Evolutionary conservation across 2,329 filamentous ascomycete genomes (phyloP).

Genomic region (Trichoderma arundinaceum): DNA sequence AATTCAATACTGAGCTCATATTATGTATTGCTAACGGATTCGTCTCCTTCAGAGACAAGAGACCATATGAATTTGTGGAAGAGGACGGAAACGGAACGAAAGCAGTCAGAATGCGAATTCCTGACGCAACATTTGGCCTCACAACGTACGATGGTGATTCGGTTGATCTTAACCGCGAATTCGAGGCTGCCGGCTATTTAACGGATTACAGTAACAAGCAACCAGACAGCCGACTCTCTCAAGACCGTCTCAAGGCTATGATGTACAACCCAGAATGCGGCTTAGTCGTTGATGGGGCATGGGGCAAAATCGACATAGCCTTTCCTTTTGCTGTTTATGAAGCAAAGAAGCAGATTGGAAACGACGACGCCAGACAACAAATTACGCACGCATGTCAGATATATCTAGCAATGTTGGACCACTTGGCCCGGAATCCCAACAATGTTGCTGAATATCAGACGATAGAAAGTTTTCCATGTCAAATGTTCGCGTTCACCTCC

Average conservation of each 20-base stretch:
- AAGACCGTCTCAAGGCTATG: neutral
- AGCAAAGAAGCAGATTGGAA: neutral
- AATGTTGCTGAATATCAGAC: slow-evolving; percentile 4
- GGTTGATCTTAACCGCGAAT: too few species aligned
- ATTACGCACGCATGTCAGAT: neutral
- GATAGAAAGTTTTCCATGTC: neutral
- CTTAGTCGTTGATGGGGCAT: neutral
- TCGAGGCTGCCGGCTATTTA: too few species aligned
- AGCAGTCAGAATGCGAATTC: neutral
- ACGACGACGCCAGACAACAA: neutral
- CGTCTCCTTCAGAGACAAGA: neutral
- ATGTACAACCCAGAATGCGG: neutral
- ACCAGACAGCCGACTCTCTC: neutral
- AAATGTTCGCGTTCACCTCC: neutral
- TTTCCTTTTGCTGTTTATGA: slow-evolving; percentile 3
- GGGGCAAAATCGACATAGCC: neutral
- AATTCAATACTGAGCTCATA: too few species aligned
- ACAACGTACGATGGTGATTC: too few species aligned
- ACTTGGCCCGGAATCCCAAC: neutral
- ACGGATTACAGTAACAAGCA: neutral
- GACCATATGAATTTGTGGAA: neutral
- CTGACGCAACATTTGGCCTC: neutral
- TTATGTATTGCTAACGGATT: neutral
- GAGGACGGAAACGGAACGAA: neutral
- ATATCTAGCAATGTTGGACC: slow-evolving; percentile 4